Percentiles rank a stretch among this genome's conserved stretches.
Evolutionary conservation across 164 flowering plant genomes (phyloP).

Genomic region (Pachysandra terminalis): DNA sequence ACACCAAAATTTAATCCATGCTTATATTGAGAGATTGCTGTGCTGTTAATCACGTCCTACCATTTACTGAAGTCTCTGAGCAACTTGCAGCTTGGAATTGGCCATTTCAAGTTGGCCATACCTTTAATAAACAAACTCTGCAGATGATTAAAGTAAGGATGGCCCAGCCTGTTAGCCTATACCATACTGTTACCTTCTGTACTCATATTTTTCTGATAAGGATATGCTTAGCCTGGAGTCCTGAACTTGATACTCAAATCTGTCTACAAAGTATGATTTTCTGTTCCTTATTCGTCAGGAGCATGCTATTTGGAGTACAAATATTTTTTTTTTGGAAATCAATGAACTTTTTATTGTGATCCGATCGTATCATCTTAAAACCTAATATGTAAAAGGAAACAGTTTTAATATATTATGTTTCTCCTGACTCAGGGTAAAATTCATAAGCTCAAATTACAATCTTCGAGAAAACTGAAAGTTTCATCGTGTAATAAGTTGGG

Average conservation of each 20-base stretch:
- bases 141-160: too few relatives aligned
- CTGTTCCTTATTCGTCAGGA: neutral
- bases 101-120: neutral
- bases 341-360: too few relatives aligned
- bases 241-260: neutral
- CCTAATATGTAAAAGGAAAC: too few relatives aligned
- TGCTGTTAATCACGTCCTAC: too few relatives aligned
- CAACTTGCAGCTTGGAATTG: neutral
- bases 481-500: slow-evolving; percentile 19
- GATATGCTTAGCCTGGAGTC: neutral
- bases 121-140: too few relatives aligned
- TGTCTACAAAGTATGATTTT: neutral
- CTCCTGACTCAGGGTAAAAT: slow-evolving; percentile 27
- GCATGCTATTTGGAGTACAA: neutral
- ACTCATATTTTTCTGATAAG: neutral
- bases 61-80: neutral
- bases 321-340: too few relatives aligned
- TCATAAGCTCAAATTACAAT: slow-evolving; percentile 19
- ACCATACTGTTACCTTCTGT: neutral
- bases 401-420: too few relatives aligned
- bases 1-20: too few relatives aligned
- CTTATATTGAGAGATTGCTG: too few relatives aligned
- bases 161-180: too few relatives aligned
- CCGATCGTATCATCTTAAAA: too few relatives aligned
- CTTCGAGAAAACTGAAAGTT: slow-evolving; percentile 12